Evolutionary conservation across 495 filamentous ascomycete genomes (phyloP), one percentile per base, ranked within the genome.

Genomic region (Penicillium fimorum): DNA sequence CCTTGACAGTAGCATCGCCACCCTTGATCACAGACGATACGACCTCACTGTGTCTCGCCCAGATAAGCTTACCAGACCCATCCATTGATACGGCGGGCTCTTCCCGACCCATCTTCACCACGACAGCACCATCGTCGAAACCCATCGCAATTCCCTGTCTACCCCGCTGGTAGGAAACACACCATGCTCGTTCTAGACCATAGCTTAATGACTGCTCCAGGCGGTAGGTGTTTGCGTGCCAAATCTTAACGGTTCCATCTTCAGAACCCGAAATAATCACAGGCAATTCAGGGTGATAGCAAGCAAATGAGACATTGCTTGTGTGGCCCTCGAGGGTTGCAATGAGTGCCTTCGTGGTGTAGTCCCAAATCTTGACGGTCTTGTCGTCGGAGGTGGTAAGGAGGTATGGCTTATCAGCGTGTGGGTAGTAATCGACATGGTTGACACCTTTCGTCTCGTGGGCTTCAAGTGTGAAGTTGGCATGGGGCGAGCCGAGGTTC

Each of bases 261-360:
- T 99, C 94, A 15, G 92, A 96, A 58, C 94, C 94, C n/a, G 93
- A 97, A 52, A 99, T 95, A 59, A 99, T 97, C 58, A 99, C 87
- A 11, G 94, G 94, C 30, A 99, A 76, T 72, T 97, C 95, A 0
- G 94, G 94, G 69, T 99, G 94, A 67, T 96, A 99, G 74, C 92
- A 96, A 18, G 94, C 94, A 65, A 97, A 99, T 8, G 91, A 96
- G n/a, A 99, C 94, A 64, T 99, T 99, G 74, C 90, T 96, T 7
- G 93, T 95, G 65, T 99, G 94, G 44, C 95, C 95, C 74, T 99
- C 94, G 25, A 99, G 77, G 29, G 93, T 97, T 25, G 93, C 93
- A 68, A 97, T 96, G 41, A 97, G 81, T 38, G 91, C 92, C 74
- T 97, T 97, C 30, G 93, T 97, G 4, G 94, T 97, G 75, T 97